Base-by-base conservation (phyloP, 768 basidiomycete species). In the Rubroboletus pulcherrimus region DNA sequence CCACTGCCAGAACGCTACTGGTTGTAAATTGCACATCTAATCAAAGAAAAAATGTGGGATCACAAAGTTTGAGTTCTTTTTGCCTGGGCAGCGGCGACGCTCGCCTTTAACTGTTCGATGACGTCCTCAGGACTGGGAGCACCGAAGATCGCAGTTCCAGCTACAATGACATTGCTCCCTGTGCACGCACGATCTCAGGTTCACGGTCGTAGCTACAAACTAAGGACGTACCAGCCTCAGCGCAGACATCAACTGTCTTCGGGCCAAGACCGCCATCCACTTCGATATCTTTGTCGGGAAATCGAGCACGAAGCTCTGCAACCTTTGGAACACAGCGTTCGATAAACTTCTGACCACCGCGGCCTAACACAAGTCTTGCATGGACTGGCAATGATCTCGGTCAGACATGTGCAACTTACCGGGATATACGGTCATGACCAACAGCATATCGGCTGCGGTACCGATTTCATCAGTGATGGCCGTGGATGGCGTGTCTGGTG, bases 131-230 rank as follows among this genome's bases (percentile, higher is more conserved):
- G 90, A 64, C 86, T 78, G n/a, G 80, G 66, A 2, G 93, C 86
- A 40, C 81, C 83, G 66, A 98, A 98, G 57, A 99, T 89, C 7
- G 96, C 94, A 7, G 95, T 98, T 12, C 97, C 97, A 12, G 97
- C 95, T 30, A 99, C 97, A 51, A 98, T 93, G 61, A 99, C 94
- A 66, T 99, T 99, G 73, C 93, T 94, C 21, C 96, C 96, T 95
- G 61, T 40, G 42, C 12, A 33, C 5, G 19, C 8, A 55, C 4
- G 38, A 17, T 14, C 24, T 63, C 30, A 59, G 41, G 39, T 48
- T 42, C 33, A n/a, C 12, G 7, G 17, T 5, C 41, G 43, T 10
- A 21, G 29, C 51, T 26, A 37, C 26, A n/a, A 29, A 53, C 33
- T 42, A 49, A 33, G 48, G 14, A 62, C 73, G 48, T 63, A 89